Percentiles rank a stretch among this genome's conserved stretches.
phyloP scores from a whole-genome alignment of 768 basidiomycete genomes.

The button mushroom (Agaricus bisporus) region DNA sequence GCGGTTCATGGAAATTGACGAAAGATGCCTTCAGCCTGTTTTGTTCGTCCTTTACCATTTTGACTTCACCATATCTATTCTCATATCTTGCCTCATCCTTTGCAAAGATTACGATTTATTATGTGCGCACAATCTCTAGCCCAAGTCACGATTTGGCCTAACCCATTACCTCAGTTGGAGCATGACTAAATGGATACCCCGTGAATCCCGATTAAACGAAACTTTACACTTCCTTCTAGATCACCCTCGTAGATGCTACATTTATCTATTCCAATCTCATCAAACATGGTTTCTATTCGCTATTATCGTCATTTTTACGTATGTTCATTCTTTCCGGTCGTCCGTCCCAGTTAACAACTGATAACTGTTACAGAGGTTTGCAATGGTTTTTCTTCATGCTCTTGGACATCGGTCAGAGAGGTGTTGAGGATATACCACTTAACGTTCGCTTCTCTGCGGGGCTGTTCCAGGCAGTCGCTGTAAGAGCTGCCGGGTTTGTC shows the following conservation, averaged over 20 bases:
- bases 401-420: constrained; percentile 76
- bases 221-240: constrained; percentile 90
- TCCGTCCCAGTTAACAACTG: background rate
- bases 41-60: constrained; percentile 51
- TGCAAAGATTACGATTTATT: constrained; percentile 62
- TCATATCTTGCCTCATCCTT: background rate
- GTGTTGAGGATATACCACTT: constrained; percentile 60
- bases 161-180: constrained; percentile 55
- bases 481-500: constrained; percentile 83
- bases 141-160: background rate
- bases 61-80: background rate
- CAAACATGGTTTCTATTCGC: constrained; percentile 89
- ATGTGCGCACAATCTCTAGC: constrained; percentile 50
- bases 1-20: background rate
- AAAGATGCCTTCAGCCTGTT: constrained; percentile 50
- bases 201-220: constrained; percentile 57
- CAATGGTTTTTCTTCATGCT: constrained; percentile 92
- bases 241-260: constrained; percentile 89
- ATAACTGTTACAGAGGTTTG: constrained; percentile 40
- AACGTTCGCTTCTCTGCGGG: constrained; percentile 69
- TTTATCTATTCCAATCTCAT: constrained; percentile 87
- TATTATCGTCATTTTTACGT: constrained; percentile 68
- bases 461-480: constrained; percentile 71
- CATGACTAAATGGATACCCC: constrained; percentile 54
- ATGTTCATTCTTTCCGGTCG: constrained; percentile 17